phyloP scores from a whole-genome alignment of 78 protist genomes.

The Protostelium mycophagum region DNA sequence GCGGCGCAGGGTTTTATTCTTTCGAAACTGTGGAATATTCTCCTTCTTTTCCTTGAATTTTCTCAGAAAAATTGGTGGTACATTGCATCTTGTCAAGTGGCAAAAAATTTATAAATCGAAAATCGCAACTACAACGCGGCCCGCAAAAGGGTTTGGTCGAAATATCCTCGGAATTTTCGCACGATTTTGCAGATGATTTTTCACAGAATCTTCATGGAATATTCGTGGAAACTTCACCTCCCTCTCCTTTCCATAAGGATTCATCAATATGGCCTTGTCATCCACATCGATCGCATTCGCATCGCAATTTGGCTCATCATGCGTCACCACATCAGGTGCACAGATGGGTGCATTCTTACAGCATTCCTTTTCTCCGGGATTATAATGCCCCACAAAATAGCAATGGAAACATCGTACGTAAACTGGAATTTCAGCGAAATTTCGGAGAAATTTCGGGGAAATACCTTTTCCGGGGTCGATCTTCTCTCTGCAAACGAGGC shows the following conservation, averaged over 20 bases:
- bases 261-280: not conserved
- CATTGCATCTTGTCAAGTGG: no score
- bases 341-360: not conserved
- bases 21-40: no score
- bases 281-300: not conserved
- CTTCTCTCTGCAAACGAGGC: not conserved
- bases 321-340: not conserved
- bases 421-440: not conserved
- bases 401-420: not conserved
- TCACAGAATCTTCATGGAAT: not conserved
- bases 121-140: no score
- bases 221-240: not conserved
- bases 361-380: no score
- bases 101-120: no score
- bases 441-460: not conserved
- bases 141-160: no score
- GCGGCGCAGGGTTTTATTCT: no score
- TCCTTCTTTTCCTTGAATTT: no score
- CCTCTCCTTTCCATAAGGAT: not conserved
- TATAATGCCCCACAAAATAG: not conserved
- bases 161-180: no score
- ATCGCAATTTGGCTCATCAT: not conserved
- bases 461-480: not conserved
- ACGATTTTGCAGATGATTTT: no score
- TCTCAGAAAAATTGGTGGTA: no score